Evolutionary conservation across 129 eudicot species (phyloP).

Genomic region (Saposhnikovia divaricata): DNA sequence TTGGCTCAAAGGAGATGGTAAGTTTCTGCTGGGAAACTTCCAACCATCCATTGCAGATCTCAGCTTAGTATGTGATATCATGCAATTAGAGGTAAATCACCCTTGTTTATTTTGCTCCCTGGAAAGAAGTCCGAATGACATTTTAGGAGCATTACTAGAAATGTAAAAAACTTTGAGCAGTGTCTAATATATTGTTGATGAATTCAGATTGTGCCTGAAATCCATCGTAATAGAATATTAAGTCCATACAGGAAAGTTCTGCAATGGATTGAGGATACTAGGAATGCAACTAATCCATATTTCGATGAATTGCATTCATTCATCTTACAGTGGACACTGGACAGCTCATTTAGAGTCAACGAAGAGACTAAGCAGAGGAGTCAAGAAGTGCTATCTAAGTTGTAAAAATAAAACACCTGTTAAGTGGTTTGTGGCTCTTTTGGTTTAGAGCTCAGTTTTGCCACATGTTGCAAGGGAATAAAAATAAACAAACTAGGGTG

Average conservation of each 20-base stretch:
- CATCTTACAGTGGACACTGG: constrained; percentile 27
- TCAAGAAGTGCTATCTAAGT: constrained; percentile 22
- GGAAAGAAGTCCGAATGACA: background rate
- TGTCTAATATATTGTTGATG: background rate
- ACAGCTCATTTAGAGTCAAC: constrained; percentile 9
- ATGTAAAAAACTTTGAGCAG: background rate
- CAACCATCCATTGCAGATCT: constrained; percentile 85
- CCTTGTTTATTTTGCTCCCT: background rate
- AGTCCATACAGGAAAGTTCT: constrained; percentile 61
- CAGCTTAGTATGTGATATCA: constrained; percentile 63
- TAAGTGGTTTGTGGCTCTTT: background rate
- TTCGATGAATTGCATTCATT: constrained; percentile 58
- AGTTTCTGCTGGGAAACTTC: constrained; percentile 48
- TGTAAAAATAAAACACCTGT: background rate
- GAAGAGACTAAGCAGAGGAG: background rate
- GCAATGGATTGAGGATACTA: constrained; percentile 71
- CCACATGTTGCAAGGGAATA: background rate
- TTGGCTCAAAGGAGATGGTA: constrained; percentile 59
- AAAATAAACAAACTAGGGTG: background rate
- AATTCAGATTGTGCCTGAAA: constrained; percentile 38
- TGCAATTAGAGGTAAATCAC: constrained; percentile 64
- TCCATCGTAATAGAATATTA: constrained; percentile 33
- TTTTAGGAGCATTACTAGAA: no score
- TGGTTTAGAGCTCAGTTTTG: background rate
- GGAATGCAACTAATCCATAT: constrained; percentile 52